A percentile compares a stretch with the other conserved stretches of the same genome.
phyloP scores from a whole-genome alignment of 2,329 filamentous ascomycete species.

The Ceratocystis colombiana region DNA sequence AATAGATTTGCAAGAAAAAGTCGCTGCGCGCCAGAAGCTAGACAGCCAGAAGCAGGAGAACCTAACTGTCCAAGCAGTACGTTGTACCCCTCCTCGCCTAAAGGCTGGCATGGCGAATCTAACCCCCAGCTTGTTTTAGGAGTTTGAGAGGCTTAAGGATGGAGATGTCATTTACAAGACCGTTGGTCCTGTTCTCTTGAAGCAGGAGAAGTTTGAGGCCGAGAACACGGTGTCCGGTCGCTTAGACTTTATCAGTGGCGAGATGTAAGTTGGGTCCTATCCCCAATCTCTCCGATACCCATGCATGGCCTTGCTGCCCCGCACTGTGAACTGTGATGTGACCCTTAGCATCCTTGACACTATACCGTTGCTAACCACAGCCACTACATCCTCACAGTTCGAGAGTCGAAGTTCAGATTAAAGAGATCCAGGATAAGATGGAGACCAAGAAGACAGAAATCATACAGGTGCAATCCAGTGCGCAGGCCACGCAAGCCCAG shows the following conservation, averaged over 20 bases:
- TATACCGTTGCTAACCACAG: conserved; percentile 17
- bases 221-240: conserved; percentile 83
- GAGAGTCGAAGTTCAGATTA: conserved; percentile 43
- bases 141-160: conserved; percentile 69
- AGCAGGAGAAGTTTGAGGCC: conserved; percentile 87
- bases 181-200: conserved; percentile 80
- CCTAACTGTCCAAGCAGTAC: conserved; percentile 68
- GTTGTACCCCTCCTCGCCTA: conserved; percentile 21
- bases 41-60: conserved; percentile 95
- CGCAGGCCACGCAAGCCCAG: conserved; percentile 34
- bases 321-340: not conserved
- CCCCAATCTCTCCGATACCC: not conserved
- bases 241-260: conserved; percentile 83
- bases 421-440: conserved; percentile 46
- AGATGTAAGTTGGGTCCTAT: conserved; percentile 56
- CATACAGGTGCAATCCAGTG: conserved; percentile 44
- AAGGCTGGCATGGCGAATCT: not conserved
- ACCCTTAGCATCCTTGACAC: not conserved
- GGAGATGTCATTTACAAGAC: conserved; percentile 93
- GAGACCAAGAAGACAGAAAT: conserved; percentile 52
- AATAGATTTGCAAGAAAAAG: conserved; percentile 65
- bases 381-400: conserved; percentile 25
- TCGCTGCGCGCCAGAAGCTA: conserved; percentile 77
- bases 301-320: no score
- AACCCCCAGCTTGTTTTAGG: conserved; percentile 40